A percentile compares a stretch with the other conserved stretches of the same genome.
These are phyloP conservation scores for Aspergillus nidulans DNA, from an alignment of 495 filamentous ascomycete species.

Conservation along the genomic window DNA sequence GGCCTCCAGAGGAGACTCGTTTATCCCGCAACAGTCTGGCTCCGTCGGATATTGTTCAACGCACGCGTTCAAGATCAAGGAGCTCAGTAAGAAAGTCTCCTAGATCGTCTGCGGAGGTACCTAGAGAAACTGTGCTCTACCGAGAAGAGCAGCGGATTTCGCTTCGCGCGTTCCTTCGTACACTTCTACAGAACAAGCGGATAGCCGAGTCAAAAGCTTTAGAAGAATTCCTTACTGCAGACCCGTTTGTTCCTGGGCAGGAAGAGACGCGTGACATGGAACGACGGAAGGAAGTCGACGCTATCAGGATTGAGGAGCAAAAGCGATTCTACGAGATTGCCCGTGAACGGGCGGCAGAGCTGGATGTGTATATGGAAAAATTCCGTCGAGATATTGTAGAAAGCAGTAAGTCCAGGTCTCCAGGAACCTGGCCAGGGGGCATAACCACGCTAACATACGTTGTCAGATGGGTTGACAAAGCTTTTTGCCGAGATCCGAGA, in stretches of 20 bases:
- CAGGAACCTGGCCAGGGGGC: background rate
- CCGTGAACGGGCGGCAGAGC: slow-evolving; percentile 77
- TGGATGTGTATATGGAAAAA: slow-evolving; percentile 96
- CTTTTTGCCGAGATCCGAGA: slow-evolving; percentile 88
- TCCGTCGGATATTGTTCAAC: slow-evolving; percentile 14
- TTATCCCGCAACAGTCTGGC: slow-evolving; percentile 26
- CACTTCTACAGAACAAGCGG: slow-evolving; percentile 75
- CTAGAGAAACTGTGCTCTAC: slow-evolving; percentile 57
- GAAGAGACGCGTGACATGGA: slow-evolving; percentile 79
- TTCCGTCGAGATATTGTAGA: slow-evolving; percentile 73
- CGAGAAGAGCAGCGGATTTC: slow-evolving; percentile 91
- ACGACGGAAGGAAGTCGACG: slow-evolving; percentile 76
- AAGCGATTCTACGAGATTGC: slow-evolving; percentile 93
- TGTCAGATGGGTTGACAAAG: slow-evolving; percentile 77
- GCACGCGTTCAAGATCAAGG: slow-evolving; percentile 36
- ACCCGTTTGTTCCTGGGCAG: slow-evolving; percentile 67
- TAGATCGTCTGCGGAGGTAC: slow-evolving; percentile 45
- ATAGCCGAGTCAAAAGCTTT: slow-evolving; percentile 78
- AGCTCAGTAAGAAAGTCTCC: slow-evolving; percentile 39
- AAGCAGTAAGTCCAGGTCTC: slow-evolving; percentile 60
- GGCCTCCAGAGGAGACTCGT: slow-evolving; percentile 22
- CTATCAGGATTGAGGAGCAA: slow-evolving; percentile 85
- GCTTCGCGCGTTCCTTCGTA: slow-evolving; percentile 81
- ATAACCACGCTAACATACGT: slow-evolving; percentile 4
- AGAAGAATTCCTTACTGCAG: slow-evolving; percentile 68